phyloP scores from a whole-genome alignment of 495 filamentous ascomycete genomes.

The Cercophora samala region DNA sequence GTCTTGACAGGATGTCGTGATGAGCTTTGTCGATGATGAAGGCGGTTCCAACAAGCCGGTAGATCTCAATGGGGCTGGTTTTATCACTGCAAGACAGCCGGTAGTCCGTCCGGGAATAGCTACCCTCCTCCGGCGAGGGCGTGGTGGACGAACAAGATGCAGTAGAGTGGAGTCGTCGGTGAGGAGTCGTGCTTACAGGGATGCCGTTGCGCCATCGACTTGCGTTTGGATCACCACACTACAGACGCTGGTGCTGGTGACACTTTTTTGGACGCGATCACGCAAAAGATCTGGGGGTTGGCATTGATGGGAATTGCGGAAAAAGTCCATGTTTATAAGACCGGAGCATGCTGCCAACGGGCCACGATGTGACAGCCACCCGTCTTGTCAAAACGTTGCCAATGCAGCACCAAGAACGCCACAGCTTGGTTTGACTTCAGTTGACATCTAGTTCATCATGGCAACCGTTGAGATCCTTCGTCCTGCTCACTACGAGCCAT shows the following conservation, averaged over 20 bases:
- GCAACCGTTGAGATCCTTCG: conserved; percentile 17
- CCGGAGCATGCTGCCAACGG: neutral
- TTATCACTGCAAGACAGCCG: neutral
- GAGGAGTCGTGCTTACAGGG: conserved; percentile 26
- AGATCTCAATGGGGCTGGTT: neutral
- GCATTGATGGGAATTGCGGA: neutral
- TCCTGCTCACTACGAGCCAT: conserved; percentile 20
- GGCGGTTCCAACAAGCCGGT: neutral
- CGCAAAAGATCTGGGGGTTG: neutral
- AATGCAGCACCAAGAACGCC: neutral
- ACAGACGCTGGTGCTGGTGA: neutral
- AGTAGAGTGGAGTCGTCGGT: neutral
- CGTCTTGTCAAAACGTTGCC: neutral
- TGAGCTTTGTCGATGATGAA: neutral
- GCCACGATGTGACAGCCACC: conserved; percentile 5
- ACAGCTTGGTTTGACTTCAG: conserved; percentile 1
- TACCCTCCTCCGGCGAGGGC: neutral
- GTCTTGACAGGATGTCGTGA: neutral
- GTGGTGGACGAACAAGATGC: conserved; percentile 1
- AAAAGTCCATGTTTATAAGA: neutral
- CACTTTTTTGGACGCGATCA: neutral
- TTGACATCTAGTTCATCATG: neutral
- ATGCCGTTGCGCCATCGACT: conserved; percentile 26
- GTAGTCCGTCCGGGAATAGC: neutral
- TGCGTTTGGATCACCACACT: neutral